A percentile compares a stretch with the other conserved stretches of the same genome.
phyloP scores from a whole-genome alignment of 495 filamentous ascomycete species.

The Xylaria bambusicola region DNA sequence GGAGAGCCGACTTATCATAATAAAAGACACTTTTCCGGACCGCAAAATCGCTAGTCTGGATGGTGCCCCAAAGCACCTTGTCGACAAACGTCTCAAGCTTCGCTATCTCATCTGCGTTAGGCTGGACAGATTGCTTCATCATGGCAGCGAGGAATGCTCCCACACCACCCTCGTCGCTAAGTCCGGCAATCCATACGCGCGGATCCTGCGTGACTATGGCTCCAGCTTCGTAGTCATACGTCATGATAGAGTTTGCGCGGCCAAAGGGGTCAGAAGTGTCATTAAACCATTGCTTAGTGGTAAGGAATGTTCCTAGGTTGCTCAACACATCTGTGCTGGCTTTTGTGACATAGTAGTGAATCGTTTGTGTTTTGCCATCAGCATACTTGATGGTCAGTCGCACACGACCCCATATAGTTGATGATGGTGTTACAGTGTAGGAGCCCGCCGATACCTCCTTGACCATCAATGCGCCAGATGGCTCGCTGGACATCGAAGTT shows the following conservation, averaged over 20 bases:
- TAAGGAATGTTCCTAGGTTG: conserved; percentile 39
- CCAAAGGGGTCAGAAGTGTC: conserved; percentile 50
- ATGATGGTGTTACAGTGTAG: conserved; percentile 35
- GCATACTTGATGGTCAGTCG: conserved; percentile 44
- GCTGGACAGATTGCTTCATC: conserved; percentile 51
- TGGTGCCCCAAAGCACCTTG: conserved; percentile 41
- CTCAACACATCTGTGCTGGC: conserved; percentile 37
- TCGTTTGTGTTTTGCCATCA: conserved; percentile 43
- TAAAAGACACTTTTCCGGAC: conserved; percentile 56
- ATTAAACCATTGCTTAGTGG: conserved; percentile 46
- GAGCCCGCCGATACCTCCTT: conserved; percentile 15
- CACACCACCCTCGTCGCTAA: conserved; percentile 55
- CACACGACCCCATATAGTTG: conserved; percentile 41
- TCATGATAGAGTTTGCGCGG: conserved; percentile 51
- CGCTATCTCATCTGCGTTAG: conserved; percentile 43
- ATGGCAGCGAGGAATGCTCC: conserved; percentile 48
- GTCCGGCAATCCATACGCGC: conserved; percentile 55
- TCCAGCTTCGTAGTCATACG: conserved; percentile 46
- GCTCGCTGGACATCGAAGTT: conserved; percentile 27
- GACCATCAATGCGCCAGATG: conserved; percentile 27
- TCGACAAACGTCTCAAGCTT: conserved; percentile 51
- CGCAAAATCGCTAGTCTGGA: conserved; percentile 43
- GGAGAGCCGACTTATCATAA: conserved; percentile 44
- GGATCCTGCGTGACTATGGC: conserved; percentile 48
- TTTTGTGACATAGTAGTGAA: conserved; percentile 55